Base-by-base conservation (phyloP, 2,329 filamentous ascomycete species). In the Neonectria ditissima region DNA sequence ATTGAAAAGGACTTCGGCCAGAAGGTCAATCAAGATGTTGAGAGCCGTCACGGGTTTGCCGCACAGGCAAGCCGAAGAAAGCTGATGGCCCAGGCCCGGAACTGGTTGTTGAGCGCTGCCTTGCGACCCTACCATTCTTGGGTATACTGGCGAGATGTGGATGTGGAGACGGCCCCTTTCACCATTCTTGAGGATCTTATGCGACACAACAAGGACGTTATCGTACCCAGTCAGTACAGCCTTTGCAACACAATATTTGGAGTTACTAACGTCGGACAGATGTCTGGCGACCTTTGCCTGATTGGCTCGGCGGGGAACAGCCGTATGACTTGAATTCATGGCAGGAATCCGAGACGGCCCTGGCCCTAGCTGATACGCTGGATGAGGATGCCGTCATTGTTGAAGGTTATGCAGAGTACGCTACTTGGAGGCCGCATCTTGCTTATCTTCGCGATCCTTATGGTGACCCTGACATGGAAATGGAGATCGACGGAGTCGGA, bases 1-100 rank as follows among this genome's bases (percentile, higher is more conserved):
- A 94, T 99, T 69, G 93, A 98, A 81, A 99, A 99, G 81, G 95
- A 99, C 78, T 99, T 99, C 82, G 96, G 96, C 3, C 96, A 99
- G 78, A 95, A 95, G 77, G 96, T 99, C 64, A 93, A 97, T 68
- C 96, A 99, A 80, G 95, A 99, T 80, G 94, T 98, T 26, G 96
- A 99, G 81, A 97, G 93, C 77, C 91, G 96, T 70, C 96, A 99
- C 79, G 97, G 96, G 24, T 99, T 99, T 76, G 96, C 95, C 30
- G 96, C 96, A 1, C 96, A 99, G 80, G 96, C 96, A 24, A 92
- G 91, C 70, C 87, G 96, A 73, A 89, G 96, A 79, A 99, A 99
- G 82, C 86, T 97, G 74, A 99, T 99, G 96, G 96, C 96, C 1
- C 94, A 97, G 81, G 96, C 96, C 54, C 88, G 96, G 66, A 99